Evolutionary conservation across 1,139 yeast species (phyloP), one percentile per base, ranked within the genome.

Genomic region (Protomyces gravidus): DNA sequence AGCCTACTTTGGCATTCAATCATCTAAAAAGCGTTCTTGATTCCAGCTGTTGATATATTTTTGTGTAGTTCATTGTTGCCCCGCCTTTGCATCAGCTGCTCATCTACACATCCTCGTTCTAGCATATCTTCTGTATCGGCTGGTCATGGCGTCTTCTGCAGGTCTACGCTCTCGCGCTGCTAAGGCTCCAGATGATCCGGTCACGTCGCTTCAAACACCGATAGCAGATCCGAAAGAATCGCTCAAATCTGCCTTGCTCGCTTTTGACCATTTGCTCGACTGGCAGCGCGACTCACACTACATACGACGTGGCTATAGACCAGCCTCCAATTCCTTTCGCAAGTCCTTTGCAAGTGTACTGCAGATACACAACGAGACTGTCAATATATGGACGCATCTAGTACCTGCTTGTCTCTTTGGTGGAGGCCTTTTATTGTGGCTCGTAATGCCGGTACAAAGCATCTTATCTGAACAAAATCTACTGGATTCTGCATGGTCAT

Each of bases 241-340:
- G 23, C 36, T 15, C 19, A 36, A n/a, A 33, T 13, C 23, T 9
- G 15, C 28, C 13, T 13, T 26, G 21, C 48, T 64, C 23, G 46
- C 61, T 53, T 80, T 74, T 72, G 74, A 79, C 61, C 81, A 82
- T 53, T 71, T 89, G 5, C 90, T 89, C 6, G 81, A 77, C 5
- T 89, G 97, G 97, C 96, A 87, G 68, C 78, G 80, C 66, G 97
- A 90, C 68, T 90, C 90, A 68, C 89, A 86, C 66, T 87, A 72
- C 69, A 89, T 89, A 47, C 71, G 76, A 30, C 73, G 82, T 0
- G 95, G 95, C 1, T 89, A 89, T 68, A 88, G 89, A n/a, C 77
- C 75, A 49, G 87, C 82, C 61, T 85, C 95, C 0, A 70, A 73
- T 50, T 83, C 87, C 58, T 78, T 75, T 60, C 64, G 62, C 36